Evolutionary conservation across 1,284 basidiomycete genomes (phyloP), one percentile per base, ranked within the genome.

Genomic region (Ganoderma resinaceum): DNA sequence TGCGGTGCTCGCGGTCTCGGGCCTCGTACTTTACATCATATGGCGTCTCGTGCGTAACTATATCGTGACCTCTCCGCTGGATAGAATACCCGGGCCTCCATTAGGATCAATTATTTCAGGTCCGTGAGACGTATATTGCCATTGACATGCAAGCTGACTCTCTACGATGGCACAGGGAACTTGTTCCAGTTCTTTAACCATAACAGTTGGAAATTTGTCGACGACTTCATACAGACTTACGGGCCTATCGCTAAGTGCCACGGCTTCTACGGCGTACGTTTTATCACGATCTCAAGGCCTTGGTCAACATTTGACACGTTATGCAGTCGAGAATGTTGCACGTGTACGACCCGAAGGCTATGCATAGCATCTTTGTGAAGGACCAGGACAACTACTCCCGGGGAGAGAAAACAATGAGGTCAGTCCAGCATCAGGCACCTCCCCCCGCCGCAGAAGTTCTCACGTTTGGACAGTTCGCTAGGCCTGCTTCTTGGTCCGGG

Each of bases 301-400:
- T n/a, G n/a, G 16, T 18, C 11, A 6, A 52, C 8, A 1, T n/a
- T 12, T 31, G 23, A 53, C 37, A 12, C 35, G 3, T 7, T 42
- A 31, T n/a, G 16, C n/a, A 77, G 75, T 66, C 60, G 26, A 64
- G 65, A 18, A 61, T 65, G 60, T 66, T 78, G 18, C 72, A 72
- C 35, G 66, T 78, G 7, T 72, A 68, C 49, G 76, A 78, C 37
- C 75, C 77, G 2, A 64, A 57, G 29, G 78, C 78, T 0, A 63
- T 79, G 42, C 73, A 77, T 43, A 73, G 69, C 40, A 74, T 81
- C 16, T 26, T 78, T 7, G 68, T 78, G 18, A 79, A 78, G 64
- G 79, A 81, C 38, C 74, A 76, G 59, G 66, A 76, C 20, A 64
- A 67, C 33, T 80, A 75, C 62, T 74, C 75, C 29, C 74, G 78